Evolutionary conservation across 2,329 filamentous ascomycete species (phyloP).

Genomic region (Paraphoma chrysanthemicola): DNA sequence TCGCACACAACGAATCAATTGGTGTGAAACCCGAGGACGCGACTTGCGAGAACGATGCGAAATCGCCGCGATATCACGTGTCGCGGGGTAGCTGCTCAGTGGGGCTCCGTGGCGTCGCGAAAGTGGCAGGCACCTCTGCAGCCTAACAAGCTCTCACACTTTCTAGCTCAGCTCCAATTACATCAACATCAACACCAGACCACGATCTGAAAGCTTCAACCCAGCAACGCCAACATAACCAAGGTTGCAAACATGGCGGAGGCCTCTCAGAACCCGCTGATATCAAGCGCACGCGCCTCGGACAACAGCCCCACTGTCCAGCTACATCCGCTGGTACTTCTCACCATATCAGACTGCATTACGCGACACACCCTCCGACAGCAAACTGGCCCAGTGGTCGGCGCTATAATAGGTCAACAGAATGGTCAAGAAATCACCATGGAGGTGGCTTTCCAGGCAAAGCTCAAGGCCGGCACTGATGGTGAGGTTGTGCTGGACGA

Average conservation of each 20-base stretch:
- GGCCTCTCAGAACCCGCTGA: conserved; percentile 49
- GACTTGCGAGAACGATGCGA: background rate
- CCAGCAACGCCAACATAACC: background rate
- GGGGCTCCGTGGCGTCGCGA: background rate
- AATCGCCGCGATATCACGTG: conserved; percentile 6
- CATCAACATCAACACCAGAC: background rate
- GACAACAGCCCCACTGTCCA: conserved; percentile 81
- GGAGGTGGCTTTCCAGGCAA: conserved; percentile 90
- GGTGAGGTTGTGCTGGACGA: conserved; percentile 69
- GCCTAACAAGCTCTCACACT: conserved; percentile 4
- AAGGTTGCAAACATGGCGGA: conserved; percentile 41
- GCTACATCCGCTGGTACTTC: conserved; percentile 91
- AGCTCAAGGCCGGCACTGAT: conserved; percentile 54
- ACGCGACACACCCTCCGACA: conserved; percentile 84
- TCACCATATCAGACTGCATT: conserved; percentile 96
- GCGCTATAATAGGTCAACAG: conserved; percentile 89
- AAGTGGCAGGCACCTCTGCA: conserved; percentile 6
- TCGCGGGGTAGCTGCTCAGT: background rate
- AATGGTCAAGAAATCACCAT: conserved; percentile 89
- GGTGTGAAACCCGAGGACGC: too few relatives aligned
- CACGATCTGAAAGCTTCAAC: too few relatives aligned
- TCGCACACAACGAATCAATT: too few relatives aligned
- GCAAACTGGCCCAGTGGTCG: conserved; percentile 78
- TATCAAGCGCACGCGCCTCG: conserved; percentile 56
- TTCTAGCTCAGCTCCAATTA: background rate